Base-by-base conservation (phyloP, 2,329 filamentous ascomycete genomes). In the Phyllosticta citrichinensis region DNA sequence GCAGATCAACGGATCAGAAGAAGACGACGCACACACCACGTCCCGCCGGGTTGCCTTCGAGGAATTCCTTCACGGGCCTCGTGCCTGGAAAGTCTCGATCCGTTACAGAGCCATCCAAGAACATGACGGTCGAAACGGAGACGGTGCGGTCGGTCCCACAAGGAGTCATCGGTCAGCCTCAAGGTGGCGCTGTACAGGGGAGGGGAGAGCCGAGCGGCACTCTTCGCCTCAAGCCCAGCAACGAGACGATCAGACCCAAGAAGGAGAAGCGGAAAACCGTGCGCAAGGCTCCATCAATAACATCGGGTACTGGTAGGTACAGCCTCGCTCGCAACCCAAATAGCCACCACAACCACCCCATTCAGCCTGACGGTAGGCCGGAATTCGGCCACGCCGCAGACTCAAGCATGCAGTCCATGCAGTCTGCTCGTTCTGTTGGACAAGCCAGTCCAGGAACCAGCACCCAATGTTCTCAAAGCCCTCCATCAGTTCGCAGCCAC, bases 71-170 rank as follows among this genome's bases (percentile, higher is more conserved):
- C 56, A 82, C 87, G 40, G 87, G 86, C 63, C 81, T 89, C 51
- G 78, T 78, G 57, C 75, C 77, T 60, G 76, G 80, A 61, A 89
- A 91, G 70, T 80, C 83, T 35, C 90, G 92, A 71, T 78, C 83
- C 27, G 71, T 76, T 11, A 77, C 81, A 57, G 89, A 96, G 70
- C 86, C 85, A n/a, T 87, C 89, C 40, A 82, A 87, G 62, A 86
- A 90, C 68, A 97, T 99, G 91, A 97, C 91, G 10, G 93, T 97
- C 14, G 94, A 99, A 77, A 97, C 94, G 0, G 94, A 99, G 74
- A 96, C 92, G 0, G 94, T 99, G 47, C 88, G 85, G 52, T 96
- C 92, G 2, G 88, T 97, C 60, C 91, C 92, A 11, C 92, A 96
- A 69, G 83, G 92, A 27, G 85, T 87, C 10, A 79, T 96, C 27